Evolutionary conservation across 2,329 filamentous ascomycete genomes (phyloP).

Genomic region (Trichophyton equinum): DNA sequence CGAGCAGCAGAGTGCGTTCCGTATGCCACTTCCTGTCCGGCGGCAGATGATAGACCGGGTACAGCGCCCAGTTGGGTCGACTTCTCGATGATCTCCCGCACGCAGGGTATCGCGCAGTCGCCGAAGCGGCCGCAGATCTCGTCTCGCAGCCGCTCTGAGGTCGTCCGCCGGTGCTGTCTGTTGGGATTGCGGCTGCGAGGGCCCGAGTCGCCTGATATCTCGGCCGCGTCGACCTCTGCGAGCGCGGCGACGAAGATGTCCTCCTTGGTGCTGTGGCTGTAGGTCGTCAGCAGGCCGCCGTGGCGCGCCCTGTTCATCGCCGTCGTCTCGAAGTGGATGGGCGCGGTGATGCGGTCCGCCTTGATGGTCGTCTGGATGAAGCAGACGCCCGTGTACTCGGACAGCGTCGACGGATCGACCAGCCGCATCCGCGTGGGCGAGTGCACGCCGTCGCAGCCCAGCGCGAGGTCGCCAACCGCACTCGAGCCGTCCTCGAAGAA

Average conservation of each 20-base stretch:
- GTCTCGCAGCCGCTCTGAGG: constrained; percentile 23
- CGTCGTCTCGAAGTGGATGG: constrained; percentile 28
- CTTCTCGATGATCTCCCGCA: constrained; percentile 26
- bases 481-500: constrained; percentile 28
- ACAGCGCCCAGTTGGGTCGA: constrained; percentile 31
- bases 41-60: constrained; percentile 33
- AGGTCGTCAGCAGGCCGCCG: constrained; percentile 31
- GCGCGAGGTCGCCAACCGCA: constrained; percentile 25
- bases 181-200: constrained; percentile 13
- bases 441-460: constrained; percentile 34
- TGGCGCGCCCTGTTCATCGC: constrained; percentile 29
- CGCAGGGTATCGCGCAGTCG: constrained; percentile 24
- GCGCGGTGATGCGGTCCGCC: constrained; percentile 16
- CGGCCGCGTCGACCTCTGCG: constrained; percentile 24
- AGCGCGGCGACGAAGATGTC: constrained; percentile 31
- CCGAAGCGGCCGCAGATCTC: constrained; percentile 29
- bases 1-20: constrained; percentile 31
- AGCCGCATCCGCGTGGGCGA: constrained; percentile 27
- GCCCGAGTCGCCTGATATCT: constrained; percentile 17
- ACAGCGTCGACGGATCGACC: constrained; percentile 24
- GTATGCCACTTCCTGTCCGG: constrained; percentile 29
- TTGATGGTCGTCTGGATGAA: constrained; percentile 27
- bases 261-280: constrained; percentile 24
- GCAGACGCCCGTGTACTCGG: constrained; percentile 32
- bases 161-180: constrained; percentile 21